A percentile compares a stretch with the other conserved stretches of the same genome.
phyloP scores from a whole-genome alignment of 768 basidiomycete species.

The Cubamyces sp. region DNA sequence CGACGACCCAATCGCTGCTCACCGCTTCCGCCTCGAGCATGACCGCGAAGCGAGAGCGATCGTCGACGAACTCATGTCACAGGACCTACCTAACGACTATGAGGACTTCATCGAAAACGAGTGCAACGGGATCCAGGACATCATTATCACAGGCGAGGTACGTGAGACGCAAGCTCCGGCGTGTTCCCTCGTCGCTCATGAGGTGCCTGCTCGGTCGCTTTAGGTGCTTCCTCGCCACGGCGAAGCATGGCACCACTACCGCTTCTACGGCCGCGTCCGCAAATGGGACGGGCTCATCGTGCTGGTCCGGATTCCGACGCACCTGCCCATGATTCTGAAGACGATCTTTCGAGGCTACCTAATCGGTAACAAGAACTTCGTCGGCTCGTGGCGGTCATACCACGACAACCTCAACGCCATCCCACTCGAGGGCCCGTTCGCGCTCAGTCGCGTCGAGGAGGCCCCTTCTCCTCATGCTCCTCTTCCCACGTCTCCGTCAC shows the following conservation, averaged over 20 bases:
- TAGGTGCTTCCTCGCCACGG: slow-evolving; percentile 51
- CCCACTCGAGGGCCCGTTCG: slow-evolving; percentile 68
- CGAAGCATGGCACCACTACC: slow-evolving; percentile 41
- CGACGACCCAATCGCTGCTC: slow-evolving; percentile 8
- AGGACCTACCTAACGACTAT: slow-evolving; percentile 20
- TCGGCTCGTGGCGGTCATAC: slow-evolving; percentile 70
- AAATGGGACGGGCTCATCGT: slow-evolving; percentile 44
- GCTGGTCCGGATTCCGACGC: slow-evolving; percentile 36
- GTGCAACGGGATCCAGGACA: slow-evolving; percentile 63
- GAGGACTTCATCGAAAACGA: slow-evolving; percentile 32
- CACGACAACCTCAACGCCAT: slow-evolving; percentile 46
- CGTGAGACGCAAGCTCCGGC: slow-evolving; percentile 18
- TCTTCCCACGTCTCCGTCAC: neutral
- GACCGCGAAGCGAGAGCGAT: slow-evolving; percentile 35
- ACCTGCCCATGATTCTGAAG: slow-evolving; percentile 19
- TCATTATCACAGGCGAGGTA: slow-evolving; percentile 65
- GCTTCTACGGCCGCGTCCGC: slow-evolving; percentile 42
- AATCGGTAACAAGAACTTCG: slow-evolving; percentile 64
- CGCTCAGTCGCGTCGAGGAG: slow-evolving; percentile 20
- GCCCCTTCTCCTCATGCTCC: neutral
- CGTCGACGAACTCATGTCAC: slow-evolving; percentile 32
- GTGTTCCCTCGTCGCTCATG: neutral
- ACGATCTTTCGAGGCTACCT: slow-evolving; percentile 74
- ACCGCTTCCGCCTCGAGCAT: slow-evolving; percentile 13
- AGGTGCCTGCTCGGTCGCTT: neutral